Conservation (phyloP, 2,329 filamentous ascomycete genomes). For the Chaetomiaceae sp. region DNA sequence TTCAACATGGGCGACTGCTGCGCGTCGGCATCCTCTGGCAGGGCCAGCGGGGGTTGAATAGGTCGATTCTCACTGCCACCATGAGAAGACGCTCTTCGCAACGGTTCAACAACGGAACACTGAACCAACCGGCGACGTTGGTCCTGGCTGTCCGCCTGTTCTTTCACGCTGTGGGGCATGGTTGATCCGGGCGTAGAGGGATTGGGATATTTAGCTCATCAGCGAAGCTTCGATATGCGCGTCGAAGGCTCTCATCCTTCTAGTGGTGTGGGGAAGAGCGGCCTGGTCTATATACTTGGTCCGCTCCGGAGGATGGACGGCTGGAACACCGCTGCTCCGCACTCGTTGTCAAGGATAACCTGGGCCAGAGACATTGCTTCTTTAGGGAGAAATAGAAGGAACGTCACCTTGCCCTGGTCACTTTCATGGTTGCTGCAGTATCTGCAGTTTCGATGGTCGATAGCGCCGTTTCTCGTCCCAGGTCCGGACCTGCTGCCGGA, state of each 20-base stretch:
- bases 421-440: slow-evolving; percentile 9
- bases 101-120: not conserved
- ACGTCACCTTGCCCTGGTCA: slow-evolving; percentile 2
- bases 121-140: slow-evolving; percentile 15
- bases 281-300: slow-evolving; percentile 10
- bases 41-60: not conserved
- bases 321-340: not conserved
- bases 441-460: slow-evolving; percentile 7
- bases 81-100: slow-evolving; percentile 4
- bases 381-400: slow-evolving; percentile 11
- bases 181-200: slow-evolving; percentile 1
- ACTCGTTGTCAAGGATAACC: not conserved
- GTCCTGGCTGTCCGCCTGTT: slow-evolving; percentile 4
- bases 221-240: not conserved
- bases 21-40: not conserved
- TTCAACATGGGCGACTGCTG: slow-evolving; percentile 22
- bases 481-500: not conserved
- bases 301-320: not conserved
- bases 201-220: slow-evolving; percentile 1
- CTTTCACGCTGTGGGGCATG: slow-evolving; percentile 22
- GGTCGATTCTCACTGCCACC: slow-evolving; percentile 2
- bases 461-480: slow-evolving; percentile 2
- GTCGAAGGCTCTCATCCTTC: not conserved
- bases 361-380: not conserved
- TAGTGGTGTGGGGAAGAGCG: not conserved